phyloP scores from a whole-genome alignment of 768 basidiomycete species.

The Lepiota brunneoincarnata region DNA sequence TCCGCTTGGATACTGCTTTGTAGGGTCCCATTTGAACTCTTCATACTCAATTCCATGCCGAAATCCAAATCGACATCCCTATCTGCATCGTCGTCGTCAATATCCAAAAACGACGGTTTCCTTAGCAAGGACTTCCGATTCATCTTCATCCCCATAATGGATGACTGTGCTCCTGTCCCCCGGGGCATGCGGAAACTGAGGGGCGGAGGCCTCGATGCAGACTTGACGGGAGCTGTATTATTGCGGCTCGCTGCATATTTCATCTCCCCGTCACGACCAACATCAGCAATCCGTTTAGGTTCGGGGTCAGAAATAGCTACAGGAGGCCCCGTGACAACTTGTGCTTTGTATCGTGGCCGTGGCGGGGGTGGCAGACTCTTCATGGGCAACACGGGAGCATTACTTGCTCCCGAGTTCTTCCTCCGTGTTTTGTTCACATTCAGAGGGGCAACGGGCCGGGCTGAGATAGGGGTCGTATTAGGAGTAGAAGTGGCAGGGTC shows the following conservation, averaged over 20 bases:
- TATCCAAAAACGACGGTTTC: conserved; percentile 74
- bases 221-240: conserved; percentile 23
- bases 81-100: conserved; percentile 46
- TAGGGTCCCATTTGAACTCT: conserved; percentile 6
- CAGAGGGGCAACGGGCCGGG: conserved; percentile 20
- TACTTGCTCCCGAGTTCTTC: conserved; percentile 1
- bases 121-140: conserved; percentile 54
- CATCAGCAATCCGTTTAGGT: not conserved
- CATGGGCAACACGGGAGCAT: conserved; percentile 23
- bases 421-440: not conserved
- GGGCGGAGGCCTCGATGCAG: conserved; percentile 1
- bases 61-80: conserved; percentile 19
- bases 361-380: conserved; percentile 58
- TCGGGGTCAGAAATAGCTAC: too few species aligned
- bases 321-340: conserved; percentile 17
- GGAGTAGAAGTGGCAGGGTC: conserved; percentile 7
- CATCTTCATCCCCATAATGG: conserved; percentile 35
- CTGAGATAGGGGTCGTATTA: conserved; percentile 1
- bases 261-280: not conserved
- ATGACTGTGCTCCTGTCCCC: conserved; percentile 22
- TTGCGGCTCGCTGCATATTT: not conserved
- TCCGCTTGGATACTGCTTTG: conserved; percentile 7
- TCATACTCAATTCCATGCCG: conserved; percentile 11
- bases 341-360: conserved; percentile 34
- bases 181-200: conserved; percentile 6